A percentile compares a stretch with the other conserved stretches of the same genome.
phyloP scores from a whole-genome alignment of 2,329 filamentous ascomycete genomes.

The Aspergillus fumigatiaffinis region DNA sequence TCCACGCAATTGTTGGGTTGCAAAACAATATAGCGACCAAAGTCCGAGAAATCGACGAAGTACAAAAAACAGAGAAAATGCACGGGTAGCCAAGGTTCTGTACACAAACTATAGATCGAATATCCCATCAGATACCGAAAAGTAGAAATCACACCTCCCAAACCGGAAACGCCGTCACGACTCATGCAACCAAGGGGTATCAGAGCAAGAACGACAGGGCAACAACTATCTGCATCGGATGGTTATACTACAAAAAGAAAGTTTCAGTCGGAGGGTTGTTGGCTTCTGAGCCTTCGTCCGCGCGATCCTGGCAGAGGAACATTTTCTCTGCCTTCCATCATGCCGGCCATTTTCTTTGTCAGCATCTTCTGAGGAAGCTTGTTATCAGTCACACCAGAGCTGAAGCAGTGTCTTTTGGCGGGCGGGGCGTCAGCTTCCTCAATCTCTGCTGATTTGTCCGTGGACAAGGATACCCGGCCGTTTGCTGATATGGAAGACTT shows the following conservation, averaged over 20 bases:
- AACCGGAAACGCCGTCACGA: background rate
- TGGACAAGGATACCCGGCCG: conserved; percentile 1
- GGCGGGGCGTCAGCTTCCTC: conserved; percentile 22
- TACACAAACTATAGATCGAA: background rate
- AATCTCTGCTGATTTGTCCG: conserved; percentile 14
- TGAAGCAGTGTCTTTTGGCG: conserved; percentile 28
- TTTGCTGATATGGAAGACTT: background rate
- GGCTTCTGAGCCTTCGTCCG: conserved; percentile 29
- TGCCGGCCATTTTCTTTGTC: conserved; percentile 36
- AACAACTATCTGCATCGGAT: conserved; percentile 2
- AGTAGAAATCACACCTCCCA: background rate
- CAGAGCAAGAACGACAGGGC: conserved; percentile 5
- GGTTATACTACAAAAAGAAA: conserved; percentile 1
- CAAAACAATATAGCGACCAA: background rate
- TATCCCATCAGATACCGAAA: background rate
- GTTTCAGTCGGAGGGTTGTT: conserved; percentile 24
- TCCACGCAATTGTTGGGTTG: too few relatives aligned
- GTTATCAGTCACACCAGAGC: conserved; percentile 26
- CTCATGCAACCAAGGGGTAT: background rate
- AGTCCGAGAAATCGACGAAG: background rate
- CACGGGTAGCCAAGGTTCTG: background rate
- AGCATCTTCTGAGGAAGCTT: conserved; percentile 43
- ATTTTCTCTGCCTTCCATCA: conserved; percentile 46
- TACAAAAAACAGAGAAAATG: background rate
- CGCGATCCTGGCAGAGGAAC: conserved; percentile 25